Base-by-base conservation (phyloP, 768 basidiomycete genomes). In the Dioszegia aurantiaca region DNA sequence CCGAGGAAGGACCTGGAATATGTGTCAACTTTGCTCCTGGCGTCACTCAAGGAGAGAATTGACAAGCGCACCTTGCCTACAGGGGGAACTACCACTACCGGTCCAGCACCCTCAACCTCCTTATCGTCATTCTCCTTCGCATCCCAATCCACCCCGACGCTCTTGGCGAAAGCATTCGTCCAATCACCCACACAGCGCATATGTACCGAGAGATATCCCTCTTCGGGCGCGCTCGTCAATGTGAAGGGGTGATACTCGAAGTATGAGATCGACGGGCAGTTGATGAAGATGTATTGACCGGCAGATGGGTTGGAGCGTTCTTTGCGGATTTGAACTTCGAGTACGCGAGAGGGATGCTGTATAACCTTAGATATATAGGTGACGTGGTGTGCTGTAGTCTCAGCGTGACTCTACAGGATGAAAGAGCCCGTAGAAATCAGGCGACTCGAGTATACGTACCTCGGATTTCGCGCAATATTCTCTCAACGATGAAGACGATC, bases 171-270 rank as follows among this genome's bases (percentile, higher is more conserved):
- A 0, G 86, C 87, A 26, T 62, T 62, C n/a, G 92, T 95, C 75
- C 92, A 97, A 77, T 95, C 88, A 28, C 92, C 93, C n/a, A 83
- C 87, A 39, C 89, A 82, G 74, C 92, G 88, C 68, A 97, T 87
- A 74, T 98, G 94, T 12, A 95, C 85, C 0, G 89, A 92, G 64
- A 94, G 85, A 74, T 92, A 94, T 68, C 93, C 91, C 73, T 95
- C 92, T 72, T 95, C 91, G 0, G 92, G 93, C 0, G 93, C 90
- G 65, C 86, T 87, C 31, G 90, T 94, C 60, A 95, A 83, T 16
- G 92, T 94, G 82, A 95, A 95, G 9, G 92, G 91, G 72, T 97
- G 93, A 88, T 91, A 97, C 74, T 95, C 90, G 82, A 87, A 93
- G 80, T 90, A 94, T 19, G 87, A 90, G 44, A 97, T 81, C 77